Evolutionary conservation across 2,329 filamentous ascomycete genomes (phyloP).

Genomic region (Colletotrichum liaoningense): DNA sequence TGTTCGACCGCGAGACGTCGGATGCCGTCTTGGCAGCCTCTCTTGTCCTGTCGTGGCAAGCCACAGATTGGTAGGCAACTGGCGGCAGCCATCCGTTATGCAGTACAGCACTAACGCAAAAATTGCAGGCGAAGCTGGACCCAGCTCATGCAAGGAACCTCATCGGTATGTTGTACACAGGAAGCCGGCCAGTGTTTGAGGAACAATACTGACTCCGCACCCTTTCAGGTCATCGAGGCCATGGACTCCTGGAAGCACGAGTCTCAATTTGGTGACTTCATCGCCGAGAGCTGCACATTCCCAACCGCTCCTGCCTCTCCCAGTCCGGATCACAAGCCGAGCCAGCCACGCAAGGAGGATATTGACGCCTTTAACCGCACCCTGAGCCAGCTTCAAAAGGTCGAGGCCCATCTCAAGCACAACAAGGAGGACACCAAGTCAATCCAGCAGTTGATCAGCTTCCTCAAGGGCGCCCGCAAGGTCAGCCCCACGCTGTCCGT

Average conservation of each 20-base stretch:
- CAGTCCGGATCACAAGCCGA: slow-evolving; percentile 69
- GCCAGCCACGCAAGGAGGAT: slow-evolving; percentile 76
- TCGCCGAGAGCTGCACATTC: slow-evolving; percentile 81
- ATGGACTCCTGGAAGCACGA: slow-evolving; percentile 95
- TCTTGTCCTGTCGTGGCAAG: slow-evolving; percentile 94
- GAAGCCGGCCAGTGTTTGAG: neutral
- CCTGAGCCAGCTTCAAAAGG: slow-evolving; percentile 73
- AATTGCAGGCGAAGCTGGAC: slow-evolving; percentile 85
- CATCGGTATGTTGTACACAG: slow-evolving; percentile 72
- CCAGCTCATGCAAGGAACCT: slow-evolving; percentile 90
- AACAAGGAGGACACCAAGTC: slow-evolving; percentile 77
- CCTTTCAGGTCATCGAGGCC: slow-evolving; percentile 76
- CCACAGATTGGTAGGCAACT: slow-evolving; percentile 87
- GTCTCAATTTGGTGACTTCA: slow-evolving; percentile 86
- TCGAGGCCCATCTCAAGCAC: slow-evolving; percentile 76
- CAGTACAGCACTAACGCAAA: slow-evolving; percentile 47
- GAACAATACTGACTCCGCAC: neutral
- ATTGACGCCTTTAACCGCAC: slow-evolving; percentile 75
- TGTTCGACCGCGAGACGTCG: slow-evolving; percentile 86
- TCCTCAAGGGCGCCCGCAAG: slow-evolving; percentile 78
- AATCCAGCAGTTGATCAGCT: slow-evolving; percentile 76
- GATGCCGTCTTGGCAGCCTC: slow-evolving; percentile 94
- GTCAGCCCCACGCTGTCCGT: slow-evolving; percentile 77
- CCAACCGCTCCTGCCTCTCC: slow-evolving; percentile 74
- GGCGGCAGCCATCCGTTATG: slow-evolving; percentile 42